A percentile compares a stretch with the other conserved stretches of the same genome.
Evolutionary conservation across 2,329 filamentous ascomycete species (phyloP).

Genomic region (Cladophialophora bantiana): DNA sequence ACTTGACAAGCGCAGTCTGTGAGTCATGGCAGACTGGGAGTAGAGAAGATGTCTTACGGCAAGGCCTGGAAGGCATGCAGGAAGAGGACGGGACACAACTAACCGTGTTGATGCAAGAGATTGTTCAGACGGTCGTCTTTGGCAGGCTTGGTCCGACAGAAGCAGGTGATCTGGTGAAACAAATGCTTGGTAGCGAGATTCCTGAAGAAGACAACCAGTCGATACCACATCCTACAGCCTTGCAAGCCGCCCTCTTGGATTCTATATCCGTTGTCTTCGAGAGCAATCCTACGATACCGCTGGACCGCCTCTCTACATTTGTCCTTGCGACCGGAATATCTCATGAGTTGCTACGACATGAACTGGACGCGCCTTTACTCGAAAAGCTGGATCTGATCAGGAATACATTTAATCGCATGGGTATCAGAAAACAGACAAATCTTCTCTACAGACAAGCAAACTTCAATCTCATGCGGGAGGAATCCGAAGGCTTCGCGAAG

Average conservation of each 20-base stretch:
- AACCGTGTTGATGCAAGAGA: conserved; percentile 80
- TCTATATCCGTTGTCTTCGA: conserved; percentile 81
- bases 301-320: conserved; percentile 67
- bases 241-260: conserved; percentile 34
- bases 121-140: conserved; percentile 77
- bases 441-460: conserved; percentile 94
- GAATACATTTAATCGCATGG: conserved; percentile 81
- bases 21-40: conserved; percentile 72
- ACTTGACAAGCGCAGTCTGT: conserved; percentile 74
- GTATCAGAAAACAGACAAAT: conserved; percentile 90
- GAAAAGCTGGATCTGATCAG: conserved; percentile 80
- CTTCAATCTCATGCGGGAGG: conserved; percentile 93
- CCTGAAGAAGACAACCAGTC: conserved; percentile 6
- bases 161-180: conserved; percentile 74
- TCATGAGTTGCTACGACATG: conserved; percentile 74
- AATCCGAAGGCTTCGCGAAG: conserved; percentile 96
- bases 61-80: conserved; percentile 67
- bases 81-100: conserved; percentile 73
- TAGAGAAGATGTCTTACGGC: conserved; percentile 68
- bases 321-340: conserved; percentile 76
- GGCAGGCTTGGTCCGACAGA: conserved; percentile 70
- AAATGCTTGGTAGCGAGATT: conserved; percentile 46
- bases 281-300: conserved; percentile 64
- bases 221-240: conserved; percentile 17
- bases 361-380: conserved; percentile 80